Evolutionary conservation across 306 rosid species (phyloP), one percentile per base, ranked within the genome.

Genomic region (Trifolium pratense): DNA sequence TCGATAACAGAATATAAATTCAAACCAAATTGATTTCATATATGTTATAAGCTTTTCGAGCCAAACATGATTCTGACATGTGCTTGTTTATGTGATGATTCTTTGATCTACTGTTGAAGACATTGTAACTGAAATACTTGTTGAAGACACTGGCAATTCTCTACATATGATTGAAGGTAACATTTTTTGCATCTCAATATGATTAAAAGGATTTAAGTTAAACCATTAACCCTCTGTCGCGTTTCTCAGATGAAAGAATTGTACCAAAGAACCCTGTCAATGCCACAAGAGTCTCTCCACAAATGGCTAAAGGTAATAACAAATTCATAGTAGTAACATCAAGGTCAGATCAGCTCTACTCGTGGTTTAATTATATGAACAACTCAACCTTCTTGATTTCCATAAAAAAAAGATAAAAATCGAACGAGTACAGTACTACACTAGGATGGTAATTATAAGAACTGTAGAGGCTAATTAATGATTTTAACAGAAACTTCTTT

Each of bases 51-150:
- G 43, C 43, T n/a, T n/a, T n/a, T n/a, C n/a, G n/a, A n/a, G n/a
- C n/a, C n/a, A n/a, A n/a, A n/a, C n/a, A n/a, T n/a, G n/a, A n/a
- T n/a, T n/a, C 25, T 21, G 25, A 21, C 13, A 39, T 57, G 49
- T 6, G 40, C 16, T 42, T 37, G 23, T 31, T 55, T 58, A 17
- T 71, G 75, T 66, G 70, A 66, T 53, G 59, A 31, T 75, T 79
- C 39, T 77, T 61, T 52, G 53, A 61, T 49, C 46, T 80, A 74
- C 86, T 80, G 88, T 51, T 40, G 51, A 62, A 78, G 80, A 82
- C 75, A 68, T 74, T 57, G 52, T 40, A 23, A 23, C 69, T 17
- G 8, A 75, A 29, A 36, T 70, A 67, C 60, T 77, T 34, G 71
- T 66, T 46, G 66, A 75, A 23, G 58, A 23, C 58, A 71, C 46